A percentile compares a stretch with the other conserved stretches of the same genome.
These are phyloP conservation scores for Russula abietina DNA, from an alignment of 768 basidiomycete genomes.

Conservation along the genomic window DNA sequence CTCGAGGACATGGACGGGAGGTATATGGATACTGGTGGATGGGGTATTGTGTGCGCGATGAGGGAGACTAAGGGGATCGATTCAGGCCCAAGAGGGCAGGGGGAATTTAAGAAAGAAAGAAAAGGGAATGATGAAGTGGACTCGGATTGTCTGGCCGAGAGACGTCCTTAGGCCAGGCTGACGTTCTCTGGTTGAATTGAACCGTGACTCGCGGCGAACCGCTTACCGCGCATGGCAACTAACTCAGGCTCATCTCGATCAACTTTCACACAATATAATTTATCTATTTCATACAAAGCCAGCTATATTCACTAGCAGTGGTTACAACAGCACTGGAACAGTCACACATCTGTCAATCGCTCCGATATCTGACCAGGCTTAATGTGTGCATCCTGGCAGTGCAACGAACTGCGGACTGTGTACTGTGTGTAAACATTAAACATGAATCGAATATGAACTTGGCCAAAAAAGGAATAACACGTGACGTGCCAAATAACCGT, in stretches of 20 bases:
- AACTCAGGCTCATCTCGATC: background rate
- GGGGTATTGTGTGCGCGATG: slow-evolving; percentile 10
- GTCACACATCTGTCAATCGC: background rate
- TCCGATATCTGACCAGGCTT: background rate
- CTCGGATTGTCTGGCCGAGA: background rate
- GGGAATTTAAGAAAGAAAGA: slow-evolving; percentile 5
- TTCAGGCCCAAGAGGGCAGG: slow-evolving; percentile 2
- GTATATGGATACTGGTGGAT: slow-evolving; percentile 23
- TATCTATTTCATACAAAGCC: background rate
- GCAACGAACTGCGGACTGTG: background rate
- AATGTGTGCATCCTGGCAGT: background rate
- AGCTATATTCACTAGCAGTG: background rate
- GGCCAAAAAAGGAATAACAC: background rate
- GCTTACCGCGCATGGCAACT: background rate
- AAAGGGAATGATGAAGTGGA: slow-evolving; percentile 7
- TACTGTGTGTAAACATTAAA: no score
- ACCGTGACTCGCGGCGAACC: slow-evolving; percentile 3
- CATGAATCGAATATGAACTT: background rate
- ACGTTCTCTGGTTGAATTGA: slow-evolving; percentile 10
- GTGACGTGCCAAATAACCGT: no score
- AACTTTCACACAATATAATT: background rate
- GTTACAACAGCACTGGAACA: background rate
- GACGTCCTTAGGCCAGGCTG: background rate
- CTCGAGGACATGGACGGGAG: slow-evolving; percentile 19
- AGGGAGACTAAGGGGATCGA: slow-evolving; percentile 7